These are phyloP conservation scores for Chionographis japonica DNA, from an alignment of 106 monocot genomes.

Conservation along the genomic window DNA sequence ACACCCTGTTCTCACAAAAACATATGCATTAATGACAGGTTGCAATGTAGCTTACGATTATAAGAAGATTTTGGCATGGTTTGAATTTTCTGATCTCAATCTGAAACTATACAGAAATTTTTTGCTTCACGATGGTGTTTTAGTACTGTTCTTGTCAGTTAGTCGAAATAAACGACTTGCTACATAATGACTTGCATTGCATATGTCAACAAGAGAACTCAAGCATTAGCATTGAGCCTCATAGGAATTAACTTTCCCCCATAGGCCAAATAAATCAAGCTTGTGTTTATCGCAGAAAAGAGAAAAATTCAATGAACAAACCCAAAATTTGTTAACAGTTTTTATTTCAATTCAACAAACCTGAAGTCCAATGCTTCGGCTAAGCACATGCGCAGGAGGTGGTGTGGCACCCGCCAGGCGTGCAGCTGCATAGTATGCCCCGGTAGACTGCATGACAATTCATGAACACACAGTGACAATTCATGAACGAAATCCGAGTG, in stretches of 20 bases:
- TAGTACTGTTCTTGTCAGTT: too few relatives aligned
- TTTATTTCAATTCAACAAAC: constrained; percentile 15
- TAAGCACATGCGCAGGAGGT: constrained; percentile 70
- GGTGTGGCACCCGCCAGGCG: constrained; percentile 79
- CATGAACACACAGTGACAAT: neutral
- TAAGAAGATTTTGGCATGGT: too few relatives aligned
- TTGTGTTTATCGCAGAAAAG: neutral
- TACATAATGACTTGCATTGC: too few relatives aligned
- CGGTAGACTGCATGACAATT: constrained; percentile 57
- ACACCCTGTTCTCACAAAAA: constrained; percentile 42
- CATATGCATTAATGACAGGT: neutral
- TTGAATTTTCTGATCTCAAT: too few relatives aligned
- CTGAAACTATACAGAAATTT: too few relatives aligned
- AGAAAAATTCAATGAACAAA: neutral
- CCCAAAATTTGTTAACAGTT: neutral
- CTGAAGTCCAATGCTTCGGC: constrained; percentile 85
- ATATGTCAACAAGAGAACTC: too few relatives aligned
- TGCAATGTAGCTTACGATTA: neutral
- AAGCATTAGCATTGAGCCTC: too few relatives aligned
- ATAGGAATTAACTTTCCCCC: too few relatives aligned
- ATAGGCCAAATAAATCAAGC: too few relatives aligned
- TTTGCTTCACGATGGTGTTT: too few relatives aligned
- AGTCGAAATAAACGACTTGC: too few relatives aligned
- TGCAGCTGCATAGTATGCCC: constrained; percentile 66
- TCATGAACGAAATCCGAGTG: neutral